Percentiles rank a stretch among this genome's conserved stretches.
Evolutionary conservation across 2,329 filamentous ascomycete genomes (phyloP).

Genomic region (Hansfordia pulvinata): DNA sequence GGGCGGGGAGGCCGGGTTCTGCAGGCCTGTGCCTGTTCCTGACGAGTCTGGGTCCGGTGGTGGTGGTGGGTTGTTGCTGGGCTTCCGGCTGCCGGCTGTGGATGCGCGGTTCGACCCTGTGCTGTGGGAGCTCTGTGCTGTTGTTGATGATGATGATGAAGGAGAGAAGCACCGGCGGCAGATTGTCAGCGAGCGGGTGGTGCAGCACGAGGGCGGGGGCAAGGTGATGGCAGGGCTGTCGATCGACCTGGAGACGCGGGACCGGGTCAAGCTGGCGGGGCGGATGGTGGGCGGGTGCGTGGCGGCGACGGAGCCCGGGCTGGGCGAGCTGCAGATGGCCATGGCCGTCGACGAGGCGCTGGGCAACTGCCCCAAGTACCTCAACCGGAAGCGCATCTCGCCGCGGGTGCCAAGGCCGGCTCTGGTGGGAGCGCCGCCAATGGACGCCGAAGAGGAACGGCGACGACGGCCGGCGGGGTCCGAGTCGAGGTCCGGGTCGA

Average conservation of each 20-base stretch:
- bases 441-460: too few species aligned
- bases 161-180: slow-evolving; percentile 2
- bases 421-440: too few species aligned
- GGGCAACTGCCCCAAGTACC: slow-evolving; percentile 79
- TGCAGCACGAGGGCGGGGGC: slow-evolving; percentile 23
- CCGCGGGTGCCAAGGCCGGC: slow-evolving; percentile 37
- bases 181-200: slow-evolving; percentile 9
- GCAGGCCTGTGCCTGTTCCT: slow-evolving; percentile 53
- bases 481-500: slow-evolving; percentile 12
- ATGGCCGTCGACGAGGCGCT: slow-evolving; percentile 59
- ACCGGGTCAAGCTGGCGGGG: slow-evolving; percentile 62
- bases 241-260: slow-evolving; percentile 52
- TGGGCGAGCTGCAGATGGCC: slow-evolving; percentile 37
- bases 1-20: slow-evolving; percentile 62
- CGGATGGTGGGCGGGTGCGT: slow-evolving; percentile 52
- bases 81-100: slow-evolving; percentile 28
- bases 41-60: slow-evolving; percentile 43
- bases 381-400: slow-evolving; percentile 58
- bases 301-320: slow-evolving; percentile 17
- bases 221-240: slow-evolving; percentile 34
- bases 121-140: slow-evolving; percentile 43
- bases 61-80: slow-evolving; percentile 21
- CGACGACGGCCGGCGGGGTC: too few species aligned
- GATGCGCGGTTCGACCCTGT: slow-evolving; percentile 57
- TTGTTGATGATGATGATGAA: slow-evolving; percentile 19